These are phyloP conservation scores for Litchi chinensis DNA, from an alignment of 345 rosid species.

Conservation along the genomic window DNA sequence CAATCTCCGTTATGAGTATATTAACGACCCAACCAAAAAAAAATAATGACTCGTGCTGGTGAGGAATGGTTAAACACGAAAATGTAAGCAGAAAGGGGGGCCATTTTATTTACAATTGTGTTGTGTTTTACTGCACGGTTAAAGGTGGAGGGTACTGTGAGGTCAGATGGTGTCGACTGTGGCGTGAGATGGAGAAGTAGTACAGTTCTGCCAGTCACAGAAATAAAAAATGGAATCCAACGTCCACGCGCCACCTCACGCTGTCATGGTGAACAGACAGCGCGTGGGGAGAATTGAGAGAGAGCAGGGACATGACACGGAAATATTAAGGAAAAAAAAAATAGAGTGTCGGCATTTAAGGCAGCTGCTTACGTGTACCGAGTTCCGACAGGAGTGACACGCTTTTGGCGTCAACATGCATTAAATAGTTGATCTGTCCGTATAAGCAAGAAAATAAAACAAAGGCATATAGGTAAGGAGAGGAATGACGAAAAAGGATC, in stretches of 20 bases:
- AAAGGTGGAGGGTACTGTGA: constrained; percentile 19
- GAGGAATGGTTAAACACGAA: too few species aligned
- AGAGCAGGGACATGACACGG: constrained; percentile 25
- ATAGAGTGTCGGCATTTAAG: constrained; percentile 39
- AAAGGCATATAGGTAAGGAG: background rate
- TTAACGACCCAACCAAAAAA: too few species aligned
- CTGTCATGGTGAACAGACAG: background rate
- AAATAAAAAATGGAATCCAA: constrained; percentile 29
- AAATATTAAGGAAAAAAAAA: constrained; percentile 26
- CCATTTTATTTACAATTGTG: background rate
- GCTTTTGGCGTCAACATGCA: constrained; percentile 39
- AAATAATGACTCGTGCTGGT: too few species aligned
- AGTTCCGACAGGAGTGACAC: constrained; percentile 45
- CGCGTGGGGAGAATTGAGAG: constrained; percentile 10
- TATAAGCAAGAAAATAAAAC: background rate
- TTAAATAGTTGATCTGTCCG: constrained; percentile 15
- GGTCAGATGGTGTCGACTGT: constrained; percentile 25
- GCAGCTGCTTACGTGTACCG: constrained; percentile 37
- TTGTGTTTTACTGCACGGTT: constrained; percentile 18
- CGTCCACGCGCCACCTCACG: constrained; percentile 25
- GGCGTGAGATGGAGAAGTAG: constrained; percentile 21
- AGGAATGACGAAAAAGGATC: background rate
- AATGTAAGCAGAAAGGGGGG: too few species aligned
- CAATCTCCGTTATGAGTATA: too few species aligned
- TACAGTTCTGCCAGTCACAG: constrained; percentile 28